Conservation (phyloP, 768 basidiomycete genomes). For the Kwoniella heveanensis region DNA sequence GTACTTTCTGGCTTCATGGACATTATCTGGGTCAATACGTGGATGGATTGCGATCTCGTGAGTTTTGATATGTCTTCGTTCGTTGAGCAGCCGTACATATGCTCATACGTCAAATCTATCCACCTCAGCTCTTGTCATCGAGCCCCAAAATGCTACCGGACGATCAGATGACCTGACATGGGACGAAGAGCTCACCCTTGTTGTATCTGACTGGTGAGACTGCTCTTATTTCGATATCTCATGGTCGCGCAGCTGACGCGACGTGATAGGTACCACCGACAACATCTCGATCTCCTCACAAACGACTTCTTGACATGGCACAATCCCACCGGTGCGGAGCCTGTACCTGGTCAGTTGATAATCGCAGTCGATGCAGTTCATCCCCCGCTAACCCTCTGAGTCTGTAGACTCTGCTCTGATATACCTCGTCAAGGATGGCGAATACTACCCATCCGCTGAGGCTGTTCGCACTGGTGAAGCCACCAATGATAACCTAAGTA, state of each 20-base stretch:
- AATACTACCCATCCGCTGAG: slow-evolving; percentile 66
- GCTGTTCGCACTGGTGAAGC: slow-evolving; percentile 60
- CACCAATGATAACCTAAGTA: slow-evolving; percentile 79
- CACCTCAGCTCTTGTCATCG: slow-evolving; percentile 76
- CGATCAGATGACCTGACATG: slow-evolving; percentile 65
- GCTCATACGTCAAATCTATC: too few relatives aligned
- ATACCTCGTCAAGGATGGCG: slow-evolving; percentile 75
- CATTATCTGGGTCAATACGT: slow-evolving; percentile 72
- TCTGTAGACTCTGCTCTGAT: slow-evolving; percentile 72
- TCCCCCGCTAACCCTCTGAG: too few relatives aligned
- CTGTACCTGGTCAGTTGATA: slow-evolving; percentile 68
- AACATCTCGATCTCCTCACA: slow-evolving; percentile 65
- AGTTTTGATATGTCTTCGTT: slow-evolving; percentile 1
- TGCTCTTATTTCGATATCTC: not conserved
- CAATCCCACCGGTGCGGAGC: slow-evolving; percentile 83
- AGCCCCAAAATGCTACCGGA: slow-evolving; percentile 53
- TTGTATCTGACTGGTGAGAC: slow-evolving; percentile 87
- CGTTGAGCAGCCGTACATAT: too few relatives aligned
- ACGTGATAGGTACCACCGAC: slow-evolving; percentile 66
- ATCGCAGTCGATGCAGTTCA: too few relatives aligned
- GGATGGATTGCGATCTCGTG: slow-evolving; percentile 79
- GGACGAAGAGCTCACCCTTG: slow-evolving; percentile 85
- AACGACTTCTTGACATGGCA: slow-evolving; percentile 65
- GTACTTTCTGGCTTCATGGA: slow-evolving; percentile 57
- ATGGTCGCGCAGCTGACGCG: not conserved